A percentile compares a stretch with the other conserved stretches of the same genome.
Conservation (phyloP, 2,329 filamentous ascomycete genomes). For the Paracorniculantispora psalliotae region DNA sequence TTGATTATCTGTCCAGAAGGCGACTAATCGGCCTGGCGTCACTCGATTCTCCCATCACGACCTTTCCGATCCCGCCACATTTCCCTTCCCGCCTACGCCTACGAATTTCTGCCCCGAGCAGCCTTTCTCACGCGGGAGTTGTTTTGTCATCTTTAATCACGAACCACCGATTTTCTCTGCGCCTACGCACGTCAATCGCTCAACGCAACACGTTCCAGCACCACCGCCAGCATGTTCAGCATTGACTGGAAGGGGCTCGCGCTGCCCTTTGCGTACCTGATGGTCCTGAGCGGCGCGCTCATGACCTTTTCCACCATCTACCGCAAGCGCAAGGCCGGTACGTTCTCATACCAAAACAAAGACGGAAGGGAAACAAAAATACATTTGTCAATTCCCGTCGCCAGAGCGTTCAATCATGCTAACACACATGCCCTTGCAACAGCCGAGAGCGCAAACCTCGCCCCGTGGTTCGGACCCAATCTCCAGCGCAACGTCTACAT, state of each 20-base stretch:
- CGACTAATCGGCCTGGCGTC: neutral
- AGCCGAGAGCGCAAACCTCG: slow-evolving; percentile 78
- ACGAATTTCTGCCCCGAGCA: neutral
- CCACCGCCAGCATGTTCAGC: slow-evolving; percentile 40
- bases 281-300: slow-evolving; percentile 80
- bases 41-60: neutral
- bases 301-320: slow-evolving; percentile 91
- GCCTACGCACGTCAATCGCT: neutral
- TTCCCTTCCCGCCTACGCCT: neutral
- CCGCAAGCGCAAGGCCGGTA: slow-evolving; percentile 82
- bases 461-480: slow-evolving; percentile 90
- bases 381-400: no score
- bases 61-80: neutral
- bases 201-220: neutral
- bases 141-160: no score
- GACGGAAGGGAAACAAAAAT: neutral
- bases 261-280: slow-evolving; percentile 84
- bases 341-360: slow-evolving; percentile 27
- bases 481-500: slow-evolving; percentile 92
- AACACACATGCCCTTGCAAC: slow-evolving; percentile 1
- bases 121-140: no score
- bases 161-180: no score
- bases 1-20: slow-evolving; percentile 14
- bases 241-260: slow-evolving; percentile 79
- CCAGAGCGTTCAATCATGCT: no score